phyloP scores from a whole-genome alignment of 306 rosid species.

The Datisca glomerata region DNA sequence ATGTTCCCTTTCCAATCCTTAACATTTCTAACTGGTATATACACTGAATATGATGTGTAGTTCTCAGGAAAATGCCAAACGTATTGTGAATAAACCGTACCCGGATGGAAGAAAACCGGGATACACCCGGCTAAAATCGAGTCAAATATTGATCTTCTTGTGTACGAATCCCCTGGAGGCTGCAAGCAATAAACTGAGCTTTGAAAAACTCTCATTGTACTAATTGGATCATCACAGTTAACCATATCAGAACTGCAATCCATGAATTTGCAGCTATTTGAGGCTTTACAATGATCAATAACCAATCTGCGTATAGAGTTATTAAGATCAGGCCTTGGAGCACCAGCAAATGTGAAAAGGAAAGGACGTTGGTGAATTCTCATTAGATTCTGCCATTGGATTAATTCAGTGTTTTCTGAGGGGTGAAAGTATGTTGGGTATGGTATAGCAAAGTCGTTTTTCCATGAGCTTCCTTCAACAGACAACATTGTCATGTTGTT shows the following conservation, averaged over 20 bases:
- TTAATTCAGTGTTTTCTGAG: slow-evolving; percentile 16
- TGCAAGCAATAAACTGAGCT: slow-evolving; percentile 68
- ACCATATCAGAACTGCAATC: slow-evolving; percentile 44
- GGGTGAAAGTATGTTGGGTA: slow-evolving; percentile 83
- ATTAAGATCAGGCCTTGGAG: slow-evolving; percentile 59
- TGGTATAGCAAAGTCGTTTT: slow-evolving; percentile 72
- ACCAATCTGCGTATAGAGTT: slow-evolving; percentile 44
- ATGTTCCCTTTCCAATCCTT: slow-evolving; percentile 36
- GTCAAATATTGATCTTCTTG: slow-evolving; percentile 78
- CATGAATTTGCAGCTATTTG: slow-evolving; percentile 38
- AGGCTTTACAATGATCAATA: slow-evolving; percentile 49
- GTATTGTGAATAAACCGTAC: slow-evolving; percentile 78
- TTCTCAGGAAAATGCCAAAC: slow-evolving; percentile 59
- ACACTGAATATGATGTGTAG: slow-evolving; percentile 51
- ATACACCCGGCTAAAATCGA: slow-evolving; percentile 76
- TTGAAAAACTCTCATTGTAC: slow-evolving; percentile 44
- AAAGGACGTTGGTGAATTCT: slow-evolving; percentile 25
- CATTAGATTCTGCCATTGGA: slow-evolving; percentile 43
- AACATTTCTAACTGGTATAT: slow-evolving; percentile 52
- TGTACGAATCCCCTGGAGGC: slow-evolving; percentile 81
- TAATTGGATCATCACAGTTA: slow-evolving; percentile 51
- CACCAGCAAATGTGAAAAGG: slow-evolving; percentile 63
- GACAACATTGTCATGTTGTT: slow-evolving; percentile 78
- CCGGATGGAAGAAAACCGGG: slow-evolving; percentile 90
- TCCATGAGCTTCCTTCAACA: slow-evolving; percentile 84